Evolutionary conservation across 2,329 filamentous ascomycete species (phyloP).

Genomic region (Trichoderma citrinoviride): DNA sequence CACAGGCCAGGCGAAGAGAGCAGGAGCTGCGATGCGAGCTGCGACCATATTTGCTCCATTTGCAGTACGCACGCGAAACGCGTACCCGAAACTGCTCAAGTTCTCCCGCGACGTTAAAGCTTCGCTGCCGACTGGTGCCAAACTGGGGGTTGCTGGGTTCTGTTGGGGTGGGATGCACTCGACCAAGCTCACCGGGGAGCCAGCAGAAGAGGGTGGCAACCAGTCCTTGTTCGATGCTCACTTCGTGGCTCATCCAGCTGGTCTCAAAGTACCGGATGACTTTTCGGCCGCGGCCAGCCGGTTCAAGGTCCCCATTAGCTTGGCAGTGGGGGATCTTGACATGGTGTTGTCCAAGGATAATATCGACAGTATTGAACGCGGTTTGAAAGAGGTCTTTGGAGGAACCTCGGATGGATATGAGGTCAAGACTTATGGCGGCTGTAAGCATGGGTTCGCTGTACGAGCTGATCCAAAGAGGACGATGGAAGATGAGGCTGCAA

Average conservation of each 20-base stretch:
- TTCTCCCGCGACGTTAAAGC: neutral
- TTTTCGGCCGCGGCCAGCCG: neutral
- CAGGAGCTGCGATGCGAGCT: neutral
- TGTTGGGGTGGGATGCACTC: conserved; percentile 9
- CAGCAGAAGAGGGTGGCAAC: neutral
- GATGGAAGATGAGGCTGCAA: neutral
- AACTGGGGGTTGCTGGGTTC: neutral
- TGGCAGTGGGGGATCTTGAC: neutral
- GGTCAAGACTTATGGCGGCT: neutral
- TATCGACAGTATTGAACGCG: neutral
- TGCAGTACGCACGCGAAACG: neutral
- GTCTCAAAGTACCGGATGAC: conserved; percentile 1
- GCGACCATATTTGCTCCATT: neutral
- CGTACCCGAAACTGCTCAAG: neutral
- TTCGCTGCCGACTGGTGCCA: neutral
- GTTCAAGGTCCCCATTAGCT: neutral
- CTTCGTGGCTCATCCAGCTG: conserved; percentile 2
- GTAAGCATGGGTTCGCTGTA: conserved; percentile 2
- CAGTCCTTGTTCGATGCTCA: neutral
- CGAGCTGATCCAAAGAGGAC: neutral
- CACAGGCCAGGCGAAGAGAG: neutral
- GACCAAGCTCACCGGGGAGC: neutral
- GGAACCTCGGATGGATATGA: neutral
- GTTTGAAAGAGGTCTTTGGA: neutral
- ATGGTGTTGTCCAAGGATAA: conserved; percentile 1